Conservation (phyloP, 2,329 filamentous ascomycete genomes). For the Stachybotrys elegans region DNA sequence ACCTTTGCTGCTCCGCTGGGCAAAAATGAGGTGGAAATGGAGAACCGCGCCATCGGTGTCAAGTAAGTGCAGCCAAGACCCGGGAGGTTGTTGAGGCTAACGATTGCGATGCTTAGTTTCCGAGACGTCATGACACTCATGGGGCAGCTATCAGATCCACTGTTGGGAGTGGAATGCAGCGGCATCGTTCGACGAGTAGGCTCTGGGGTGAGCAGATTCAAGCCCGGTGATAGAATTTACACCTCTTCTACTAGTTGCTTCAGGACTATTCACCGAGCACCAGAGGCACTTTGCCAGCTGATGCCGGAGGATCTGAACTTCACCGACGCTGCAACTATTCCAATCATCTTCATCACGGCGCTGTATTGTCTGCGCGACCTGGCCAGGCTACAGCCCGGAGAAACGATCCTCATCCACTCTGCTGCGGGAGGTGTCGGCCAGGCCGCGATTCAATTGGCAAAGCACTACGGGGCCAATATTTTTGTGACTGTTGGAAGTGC, state of each 20-base stretch:
- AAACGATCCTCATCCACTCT: slow-evolving; percentile 4
- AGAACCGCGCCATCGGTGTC: slow-evolving; percentile 22
- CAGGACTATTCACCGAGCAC: slow-evolving; percentile 21
- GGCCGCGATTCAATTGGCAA: slow-evolving; percentile 9
- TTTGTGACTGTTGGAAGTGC: slow-evolving; percentile 23
- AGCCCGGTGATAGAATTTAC: slow-evolving; percentile 26
- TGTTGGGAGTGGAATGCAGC: slow-evolving; percentile 19
- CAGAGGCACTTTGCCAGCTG: slow-evolving; percentile 17
- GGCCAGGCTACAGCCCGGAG: background rate
- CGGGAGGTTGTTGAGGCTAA: background rate
- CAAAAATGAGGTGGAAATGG: slow-evolving; percentile 22
- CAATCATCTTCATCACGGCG: slow-evolving; percentile 1
- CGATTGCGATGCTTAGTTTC: slow-evolving; percentile 13
- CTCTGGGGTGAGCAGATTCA: slow-evolving; percentile 13
- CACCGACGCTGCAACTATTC: background rate
- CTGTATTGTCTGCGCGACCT: slow-evolving; percentile 3
- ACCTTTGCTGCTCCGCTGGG: too few species aligned
- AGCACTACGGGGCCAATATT: slow-evolving; percentile 12
- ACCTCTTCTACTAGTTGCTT: slow-evolving; percentile 14
- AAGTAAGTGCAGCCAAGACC: slow-evolving; percentile 12
- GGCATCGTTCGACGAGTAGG: slow-evolving; percentile 15
- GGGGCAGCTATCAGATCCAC: slow-evolving; percentile 15
- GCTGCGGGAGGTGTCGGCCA: slow-evolving; percentile 13
- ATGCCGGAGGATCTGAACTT: background rate
- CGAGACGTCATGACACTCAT: slow-evolving; percentile 27